Evolutionary conservation across 768 basidiomycete species (phyloP).

Genomic region (Lactarius sp.): DNA sequence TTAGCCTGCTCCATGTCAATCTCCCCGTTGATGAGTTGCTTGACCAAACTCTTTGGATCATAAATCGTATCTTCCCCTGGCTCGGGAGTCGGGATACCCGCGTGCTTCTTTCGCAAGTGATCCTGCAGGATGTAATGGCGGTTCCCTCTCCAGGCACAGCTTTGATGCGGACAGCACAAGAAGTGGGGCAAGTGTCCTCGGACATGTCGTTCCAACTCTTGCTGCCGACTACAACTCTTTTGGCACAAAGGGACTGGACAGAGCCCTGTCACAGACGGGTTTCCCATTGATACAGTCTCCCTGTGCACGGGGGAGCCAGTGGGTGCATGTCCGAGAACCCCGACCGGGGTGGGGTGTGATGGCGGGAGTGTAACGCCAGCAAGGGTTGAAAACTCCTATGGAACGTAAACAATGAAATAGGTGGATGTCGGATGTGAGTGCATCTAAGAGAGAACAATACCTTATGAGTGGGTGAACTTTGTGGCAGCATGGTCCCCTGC

Average conservation of each 20-base stretch:
- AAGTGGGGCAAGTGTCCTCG: background rate
- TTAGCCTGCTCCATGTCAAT: background rate
- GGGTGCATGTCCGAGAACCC: background rate
- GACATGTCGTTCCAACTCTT: conserved; percentile 8
- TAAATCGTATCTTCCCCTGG: background rate
- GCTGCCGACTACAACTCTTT: background rate
- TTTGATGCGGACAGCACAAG: background rate
- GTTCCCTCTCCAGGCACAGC: background rate
- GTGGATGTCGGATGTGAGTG: background rate
- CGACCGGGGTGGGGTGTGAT: background rate
- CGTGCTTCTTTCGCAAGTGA: background rate
- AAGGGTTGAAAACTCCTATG: background rate
- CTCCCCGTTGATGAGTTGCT: conserved; percentile 4
- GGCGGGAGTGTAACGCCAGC: background rate
- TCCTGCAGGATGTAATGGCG: background rate
- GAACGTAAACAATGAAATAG: background rate
- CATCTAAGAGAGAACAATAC: background rate
- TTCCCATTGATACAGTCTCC: background rate
- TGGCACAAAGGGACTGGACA: conserved; percentile 1
- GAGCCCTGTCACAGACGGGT: background rate
- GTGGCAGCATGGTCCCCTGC: background rate
- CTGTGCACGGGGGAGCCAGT: background rate
- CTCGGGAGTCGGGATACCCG: background rate
- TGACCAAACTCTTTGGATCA: background rate
- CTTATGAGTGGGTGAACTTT: background rate